Evolutionary conservation across 2,329 filamentous ascomycete genomes (phyloP).

Genomic region (Colletotrichum sp.): DNA sequence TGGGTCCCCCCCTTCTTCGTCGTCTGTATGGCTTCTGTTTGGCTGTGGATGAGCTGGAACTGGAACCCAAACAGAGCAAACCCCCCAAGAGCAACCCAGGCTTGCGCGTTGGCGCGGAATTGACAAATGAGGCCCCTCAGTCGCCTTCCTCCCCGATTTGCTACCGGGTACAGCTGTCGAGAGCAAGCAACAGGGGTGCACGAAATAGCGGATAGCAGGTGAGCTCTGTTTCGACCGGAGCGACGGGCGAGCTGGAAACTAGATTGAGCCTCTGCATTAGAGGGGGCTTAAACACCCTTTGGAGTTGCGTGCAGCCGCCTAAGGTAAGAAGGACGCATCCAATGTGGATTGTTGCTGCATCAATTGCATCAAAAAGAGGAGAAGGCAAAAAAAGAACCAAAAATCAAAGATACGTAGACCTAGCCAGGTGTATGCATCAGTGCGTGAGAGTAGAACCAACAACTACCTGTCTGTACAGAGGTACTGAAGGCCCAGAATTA

Average conservation of each 20-base stretch:
- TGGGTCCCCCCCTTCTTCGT: not conserved
- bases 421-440: not conserved
- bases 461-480: not conserved
- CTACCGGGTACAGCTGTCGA: not conserved
- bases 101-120: not conserved
- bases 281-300: not conserved
- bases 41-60: not conserved
- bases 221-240: not conserved
- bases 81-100: not conserved
- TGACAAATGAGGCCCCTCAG: not conserved
- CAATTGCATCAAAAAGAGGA: slow-evolving; percentile 7
- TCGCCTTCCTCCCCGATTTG: slow-evolving; percentile 18
- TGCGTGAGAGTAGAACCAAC: not conserved
- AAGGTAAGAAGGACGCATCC: not conserved
- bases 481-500: not conserved
- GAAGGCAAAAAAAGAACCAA: not conserved
- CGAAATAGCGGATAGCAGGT: not conserved
- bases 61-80: not conserved
- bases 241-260: not conserved
- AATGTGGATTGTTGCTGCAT: slow-evolving; percentile 3
- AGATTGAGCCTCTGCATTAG: not conserved
- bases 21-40: not conserved
- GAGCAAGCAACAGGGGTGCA: not conserved
- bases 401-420: not conserved
- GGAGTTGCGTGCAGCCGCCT: not conserved